Evolutionary conservation across 108 stramenopile genomes (phyloP), one percentile per base, ranked within the genome.

Genomic region (Parietichytrium sp.): DNA sequence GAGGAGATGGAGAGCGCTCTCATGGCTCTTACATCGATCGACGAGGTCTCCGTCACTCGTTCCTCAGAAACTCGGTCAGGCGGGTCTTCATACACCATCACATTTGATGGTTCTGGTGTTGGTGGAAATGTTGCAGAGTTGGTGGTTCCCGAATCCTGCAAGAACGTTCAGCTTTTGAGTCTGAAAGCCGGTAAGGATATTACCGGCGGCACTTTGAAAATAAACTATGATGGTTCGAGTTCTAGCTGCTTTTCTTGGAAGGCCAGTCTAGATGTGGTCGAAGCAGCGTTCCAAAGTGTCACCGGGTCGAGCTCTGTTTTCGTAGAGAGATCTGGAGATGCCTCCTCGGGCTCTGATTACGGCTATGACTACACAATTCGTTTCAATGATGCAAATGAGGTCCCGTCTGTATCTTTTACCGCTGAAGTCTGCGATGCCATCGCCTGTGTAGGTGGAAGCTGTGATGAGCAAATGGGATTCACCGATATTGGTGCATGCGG

Each of bases 11-110:
- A 1, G 61, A 45, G 38, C 10, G 61, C 61, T 1, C 33, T 72
- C 38, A 45, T 45, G 18, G 6, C 6, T 1, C 20, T 72, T 6
- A 72, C 38, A 0, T 45, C 36, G 1, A 29, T 36, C 26, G 55
- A 83, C 79, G 77, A 83, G 61, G 80, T 92, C 55, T 55, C 81
- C 51, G 90, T 92, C 0, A 81, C 84, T 54, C 85, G 92, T 52
- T 86, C 85, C 12, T 50, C 83, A n/a, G 47, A 88, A 10, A 88
- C 85, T 26, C 88, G 87, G 52, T 87, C 86, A 54, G 86, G 90
- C 83, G 90, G 89, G 12, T 92, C 82, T 80, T 55, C 84, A 15
- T 92, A 91, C 81, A 89, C 88, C 4, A 89, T 92, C 36, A 85
- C 82, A 27, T 92, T 89, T 51, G 81, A 78, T 6, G 89, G 90